These are phyloP conservation scores for Globisporangium canariense DNA, from an alignment of 352 stramenopile species.

Conservation along the genomic window DNA sequence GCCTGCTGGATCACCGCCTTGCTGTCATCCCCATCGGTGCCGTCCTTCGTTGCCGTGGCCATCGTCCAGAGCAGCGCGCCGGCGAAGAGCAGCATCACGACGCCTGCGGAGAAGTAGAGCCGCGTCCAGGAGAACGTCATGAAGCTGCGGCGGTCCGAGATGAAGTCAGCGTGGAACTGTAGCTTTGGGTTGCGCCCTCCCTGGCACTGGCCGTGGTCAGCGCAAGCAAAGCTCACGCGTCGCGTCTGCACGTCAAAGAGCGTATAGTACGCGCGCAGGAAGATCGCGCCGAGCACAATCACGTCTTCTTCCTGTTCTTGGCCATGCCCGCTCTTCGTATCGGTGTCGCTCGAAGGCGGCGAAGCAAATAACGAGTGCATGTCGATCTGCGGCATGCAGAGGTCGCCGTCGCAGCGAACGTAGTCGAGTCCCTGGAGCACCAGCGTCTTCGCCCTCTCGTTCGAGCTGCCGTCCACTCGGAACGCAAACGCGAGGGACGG, in stretches of 20 bases:
- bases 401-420: constrained; percentile 51
- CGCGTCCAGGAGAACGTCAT: constrained; percentile 36
- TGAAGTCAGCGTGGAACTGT: constrained; percentile 25
- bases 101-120: constrained; percentile 28
- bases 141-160: constrained; percentile 2
- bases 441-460: constrained; percentile 24
- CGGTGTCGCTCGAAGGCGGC: constrained; percentile 15
- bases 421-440: constrained; percentile 59
- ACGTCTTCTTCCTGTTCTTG: constrained; percentile 25
- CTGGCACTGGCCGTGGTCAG: constrained; percentile 16
- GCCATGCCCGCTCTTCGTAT: neutral
- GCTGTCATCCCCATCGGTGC: constrained; percentile 14
- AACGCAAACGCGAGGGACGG: constrained; percentile 51
- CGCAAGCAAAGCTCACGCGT: constrained; percentile 48
- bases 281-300: constrained; percentile 58
- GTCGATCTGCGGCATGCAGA: constrained; percentile 57
- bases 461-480: neutral
- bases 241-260: constrained; percentile 45
- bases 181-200: constrained; percentile 38
- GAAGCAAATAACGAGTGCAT: constrained; percentile 33
- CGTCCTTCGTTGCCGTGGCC: constrained; percentile 21
- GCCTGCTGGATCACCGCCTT: constrained; percentile 17
- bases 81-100: constrained; percentile 32
- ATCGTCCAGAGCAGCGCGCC: constrained; percentile 34
- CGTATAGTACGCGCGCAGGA: constrained; percentile 68